phyloP scores from a whole-genome alignment of 345 rosid genomes.

The Dipteronia sinensis region DNA sequence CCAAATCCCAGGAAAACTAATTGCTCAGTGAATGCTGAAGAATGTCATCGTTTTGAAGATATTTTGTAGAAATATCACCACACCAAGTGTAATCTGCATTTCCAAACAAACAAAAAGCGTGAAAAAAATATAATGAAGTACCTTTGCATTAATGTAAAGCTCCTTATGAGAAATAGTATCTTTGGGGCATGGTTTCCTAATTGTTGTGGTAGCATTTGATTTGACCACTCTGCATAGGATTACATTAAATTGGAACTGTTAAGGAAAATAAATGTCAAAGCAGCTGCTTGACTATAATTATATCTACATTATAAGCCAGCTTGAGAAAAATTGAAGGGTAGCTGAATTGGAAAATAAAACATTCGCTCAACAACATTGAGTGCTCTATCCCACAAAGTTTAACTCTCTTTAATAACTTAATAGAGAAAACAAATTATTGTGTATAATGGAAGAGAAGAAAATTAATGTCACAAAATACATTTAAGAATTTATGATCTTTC shows the following conservation, averaged over 20 bases:
- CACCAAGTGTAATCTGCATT: neutral
- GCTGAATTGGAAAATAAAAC: neutral
- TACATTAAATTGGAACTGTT: constrained; percentile 18
- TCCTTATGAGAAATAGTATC: constrained; percentile 58
- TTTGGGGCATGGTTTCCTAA: constrained; percentile 63
- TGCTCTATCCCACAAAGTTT: neutral
- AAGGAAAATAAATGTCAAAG: neutral
- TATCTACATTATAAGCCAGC: neutral
- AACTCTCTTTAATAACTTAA: neutral
- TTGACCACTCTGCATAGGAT: constrained; percentile 46
- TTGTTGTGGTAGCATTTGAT: constrained; percentile 25
- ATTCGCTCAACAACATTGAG: neutral
- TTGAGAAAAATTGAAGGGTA: neutral
- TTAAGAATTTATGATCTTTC: neutral
- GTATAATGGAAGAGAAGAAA: neutral
- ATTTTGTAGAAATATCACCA: neutral
- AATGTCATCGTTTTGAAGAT: neutral
- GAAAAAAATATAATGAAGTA: constrained; percentile 24
- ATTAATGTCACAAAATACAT: constrained; percentile 3
- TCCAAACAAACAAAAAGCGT: neutral
- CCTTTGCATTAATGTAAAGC: constrained; percentile 81
- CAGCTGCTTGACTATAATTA: neutral
- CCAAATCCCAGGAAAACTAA: neutral
- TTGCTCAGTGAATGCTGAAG: neutral
- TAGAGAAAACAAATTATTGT: neutral